Percentiles rank a stretch among this genome's conserved stretches.
phyloP scores from a whole-genome alignment of 2,329 filamentous ascomycete species.

The Neopestalotiopsis clavispora region DNA sequence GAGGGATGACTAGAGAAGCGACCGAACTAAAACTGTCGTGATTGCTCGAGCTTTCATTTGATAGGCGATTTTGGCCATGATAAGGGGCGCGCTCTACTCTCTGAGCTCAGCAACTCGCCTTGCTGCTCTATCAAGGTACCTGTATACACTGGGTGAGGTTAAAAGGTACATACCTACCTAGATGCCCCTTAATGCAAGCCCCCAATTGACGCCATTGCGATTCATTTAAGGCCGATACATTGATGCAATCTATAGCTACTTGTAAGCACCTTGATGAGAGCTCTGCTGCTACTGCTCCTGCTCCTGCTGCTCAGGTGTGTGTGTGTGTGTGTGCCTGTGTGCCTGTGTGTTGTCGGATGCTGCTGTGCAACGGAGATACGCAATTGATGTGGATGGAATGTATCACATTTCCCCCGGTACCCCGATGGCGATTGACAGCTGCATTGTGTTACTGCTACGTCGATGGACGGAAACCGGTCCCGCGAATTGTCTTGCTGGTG shows the following conservation, averaged over 20 bases:
- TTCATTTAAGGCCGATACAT: not conserved
- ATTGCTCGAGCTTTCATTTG: too few relatives aligned
- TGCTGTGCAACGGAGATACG: not conserved
- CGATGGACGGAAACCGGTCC: not conserved
- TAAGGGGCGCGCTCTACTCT: not conserved
- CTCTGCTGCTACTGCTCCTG: not conserved
- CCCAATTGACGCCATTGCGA: not conserved
- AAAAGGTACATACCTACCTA: not conserved
- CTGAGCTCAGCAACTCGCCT: not conserved
- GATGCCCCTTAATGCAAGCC: not conserved
- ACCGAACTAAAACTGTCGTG: too few relatives aligned
- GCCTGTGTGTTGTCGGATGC: not conserved
- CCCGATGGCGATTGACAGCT: not conserved
- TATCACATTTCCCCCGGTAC: not conserved
- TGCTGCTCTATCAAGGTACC: not conserved
- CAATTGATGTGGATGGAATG: not conserved
- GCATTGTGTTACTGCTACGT: constrained; percentile 1
- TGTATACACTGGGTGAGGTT: not conserved
- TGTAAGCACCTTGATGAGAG: not conserved
- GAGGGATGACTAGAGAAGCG: not conserved
- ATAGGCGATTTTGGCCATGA: not conserved
- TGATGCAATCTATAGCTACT: not conserved
- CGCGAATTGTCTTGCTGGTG: not conserved
- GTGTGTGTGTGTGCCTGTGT: not conserved
- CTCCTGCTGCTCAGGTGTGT: not conserved